These are phyloP conservation scores for Scheffersomyces stambukii DNA, from an alignment of 1,139 yeast genomes.

Conservation along the genomic window DNA sequence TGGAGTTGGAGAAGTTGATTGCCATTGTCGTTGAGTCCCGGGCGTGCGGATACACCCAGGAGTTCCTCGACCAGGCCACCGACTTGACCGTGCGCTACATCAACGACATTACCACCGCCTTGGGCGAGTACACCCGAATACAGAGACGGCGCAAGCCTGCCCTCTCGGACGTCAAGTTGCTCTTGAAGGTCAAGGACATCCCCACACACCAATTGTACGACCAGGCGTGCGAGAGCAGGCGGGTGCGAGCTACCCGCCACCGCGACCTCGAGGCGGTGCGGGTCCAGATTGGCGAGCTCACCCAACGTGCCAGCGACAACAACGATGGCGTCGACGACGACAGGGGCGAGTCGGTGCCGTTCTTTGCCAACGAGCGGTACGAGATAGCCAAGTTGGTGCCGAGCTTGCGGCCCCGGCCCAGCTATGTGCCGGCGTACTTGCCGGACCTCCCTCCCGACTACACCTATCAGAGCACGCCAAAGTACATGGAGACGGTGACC, in stretches of 20 bases:
- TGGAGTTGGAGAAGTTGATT: conserved; percentile 30
- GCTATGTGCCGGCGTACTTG: conserved; percentile 66
- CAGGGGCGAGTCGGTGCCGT: conserved; percentile 30
- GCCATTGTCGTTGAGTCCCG: conserved; percentile 34
- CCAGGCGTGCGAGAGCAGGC: conserved; percentile 5
- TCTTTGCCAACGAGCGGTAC: conserved; percentile 44
- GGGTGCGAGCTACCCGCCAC: conserved; percentile 4
- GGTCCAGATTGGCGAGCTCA: neutral
- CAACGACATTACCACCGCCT: conserved; percentile 38
- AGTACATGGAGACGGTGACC: conserved; percentile 56
- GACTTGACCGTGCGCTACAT: conserved; percentile 50
- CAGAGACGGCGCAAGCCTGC: conserved; percentile 67
- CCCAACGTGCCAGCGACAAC: no score
- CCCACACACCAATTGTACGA: conserved; percentile 30
- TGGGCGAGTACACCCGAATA: conserved; percentile 55
- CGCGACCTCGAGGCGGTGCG: conserved; percentile 1
- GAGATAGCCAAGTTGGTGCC: conserved; percentile 55
- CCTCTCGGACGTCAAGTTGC: conserved; percentile 50
- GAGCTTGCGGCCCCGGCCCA: conserved; percentile 43
- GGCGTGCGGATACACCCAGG: conserved; percentile 32
- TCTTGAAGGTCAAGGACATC: conserved; percentile 45
- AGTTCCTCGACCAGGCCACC: conserved; percentile 45
- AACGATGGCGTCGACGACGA: conserved; percentile 3
- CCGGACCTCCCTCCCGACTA: conserved; percentile 93
- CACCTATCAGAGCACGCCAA: conserved; percentile 76